Base-by-base conservation (phyloP, 2,329 filamentous ascomycete genomes). In the Dothideomycetes sp. region DNA sequence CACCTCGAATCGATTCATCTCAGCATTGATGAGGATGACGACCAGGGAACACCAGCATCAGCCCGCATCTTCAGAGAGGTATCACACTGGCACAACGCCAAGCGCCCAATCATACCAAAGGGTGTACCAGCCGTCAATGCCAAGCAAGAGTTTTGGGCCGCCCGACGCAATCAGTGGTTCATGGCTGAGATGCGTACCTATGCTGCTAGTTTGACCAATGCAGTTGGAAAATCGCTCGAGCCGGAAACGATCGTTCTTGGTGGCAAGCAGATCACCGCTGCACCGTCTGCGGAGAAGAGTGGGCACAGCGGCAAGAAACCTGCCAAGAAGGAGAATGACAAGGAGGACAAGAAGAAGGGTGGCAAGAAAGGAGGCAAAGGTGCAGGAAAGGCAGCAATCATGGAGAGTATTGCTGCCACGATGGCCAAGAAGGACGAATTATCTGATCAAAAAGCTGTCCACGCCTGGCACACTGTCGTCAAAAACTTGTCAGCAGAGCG, bases 181-280 rank as follows among this genome's bases (percentile, higher is more conserved):
- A 81, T 83, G 72, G 69, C 72, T 2, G 77, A 83, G 43, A 81
- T 81, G 58, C 68, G 70, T 19, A 65, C 69, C 1, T 87, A 86
- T 53, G 78, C 82, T 2, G 78, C 77, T 10, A 84, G 79, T 56
- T 63, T 86, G 34, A 82, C 78, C 0, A 79, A 77, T 41, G 66
- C 75, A 0, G 64, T 69, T 2, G 79, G 79, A 3, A 81, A 77
- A 46, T 63, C 62, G 2, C 65, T 84, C 4, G 67, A 80, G 17
- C 78, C 78, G 0, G 78, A 84, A 52, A 73, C 65, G 3, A 72
- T 85, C 36, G 70, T 79, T 2, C 67, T 73, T 15, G 52, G 54
- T n/a, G 52, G 36, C 19, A 41, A 41, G n/a, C 36, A 33, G 12
- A 34, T 19, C 14, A 24, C 34, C 4, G 34, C 52, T 18, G 49